A percentile compares a stretch with the other conserved stretches of the same genome.
Conservation (phyloP, 768 basidiomycete species). For the Coprinellus aureogranulatus region DNA sequence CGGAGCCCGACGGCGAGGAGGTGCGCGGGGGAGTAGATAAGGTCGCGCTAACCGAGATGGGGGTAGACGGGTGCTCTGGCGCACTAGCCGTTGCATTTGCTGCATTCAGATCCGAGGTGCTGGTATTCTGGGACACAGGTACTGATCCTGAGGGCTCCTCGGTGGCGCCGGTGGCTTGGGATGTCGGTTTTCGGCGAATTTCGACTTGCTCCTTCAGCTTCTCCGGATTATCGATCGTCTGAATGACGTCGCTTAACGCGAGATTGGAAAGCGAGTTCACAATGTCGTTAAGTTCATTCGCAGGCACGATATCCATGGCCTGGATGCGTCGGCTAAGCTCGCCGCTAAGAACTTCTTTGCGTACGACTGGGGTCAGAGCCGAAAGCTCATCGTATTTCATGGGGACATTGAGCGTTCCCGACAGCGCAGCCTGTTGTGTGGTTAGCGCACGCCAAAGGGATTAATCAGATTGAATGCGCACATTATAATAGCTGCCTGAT, state of each 20-base stretch:
- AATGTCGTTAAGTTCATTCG: conserved; percentile 56
- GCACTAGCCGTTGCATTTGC: conserved; percentile 77
- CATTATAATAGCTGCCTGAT: conserved; percentile 85
- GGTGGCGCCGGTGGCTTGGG: conserved; percentile 23
- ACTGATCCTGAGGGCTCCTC: conserved; percentile 44
- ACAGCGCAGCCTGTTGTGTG: conserved; percentile 64
- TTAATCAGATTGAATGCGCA: conserved; percentile 30
- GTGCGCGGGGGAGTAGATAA: conserved; percentile 82
- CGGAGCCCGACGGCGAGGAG: conserved; percentile 71
- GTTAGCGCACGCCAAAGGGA: conserved; percentile 7
- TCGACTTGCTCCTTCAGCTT: conserved; percentile 67
- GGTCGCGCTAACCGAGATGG: conserved; percentile 72
- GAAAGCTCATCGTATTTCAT: conserved; percentile 88
- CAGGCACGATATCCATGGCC: conserved; percentile 48
- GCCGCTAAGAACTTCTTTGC: conserved; percentile 81
- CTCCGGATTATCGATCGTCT: conserved; percentile 66
- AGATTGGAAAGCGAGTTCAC: conserved; percentile 72
- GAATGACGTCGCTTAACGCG: conserved; percentile 73
- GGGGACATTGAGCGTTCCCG: conserved; percentile 75
- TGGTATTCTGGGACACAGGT: conserved; percentile 67
- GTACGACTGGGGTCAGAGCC: conserved; percentile 79
- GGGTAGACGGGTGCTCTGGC: conserved; percentile 87
- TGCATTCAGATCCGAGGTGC: conserved; percentile 60
- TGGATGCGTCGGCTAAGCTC: conserved; percentile 78
- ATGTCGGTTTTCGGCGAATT: conserved; percentile 22